These are phyloP conservation scores for Achaetomium macrosporum DNA, from an alignment of 2,329 filamentous ascomycete species.

Conservation along the genomic window DNA sequence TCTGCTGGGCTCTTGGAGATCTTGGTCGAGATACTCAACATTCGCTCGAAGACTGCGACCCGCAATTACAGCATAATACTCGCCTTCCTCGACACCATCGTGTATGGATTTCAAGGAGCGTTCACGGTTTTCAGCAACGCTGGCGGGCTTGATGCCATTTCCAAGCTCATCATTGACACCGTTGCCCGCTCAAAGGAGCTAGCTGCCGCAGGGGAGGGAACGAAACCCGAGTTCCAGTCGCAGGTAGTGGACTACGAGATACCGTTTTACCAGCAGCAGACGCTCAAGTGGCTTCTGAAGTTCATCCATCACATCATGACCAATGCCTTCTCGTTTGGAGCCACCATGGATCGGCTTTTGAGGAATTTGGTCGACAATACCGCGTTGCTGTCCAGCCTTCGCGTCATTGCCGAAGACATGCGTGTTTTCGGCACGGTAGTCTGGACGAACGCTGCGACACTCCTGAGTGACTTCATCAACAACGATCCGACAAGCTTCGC, in stretches of 20 bases:
- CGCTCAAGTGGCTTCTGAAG: conserved; percentile 88
- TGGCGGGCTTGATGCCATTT: conserved; percentile 82
- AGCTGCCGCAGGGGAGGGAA: conserved; percentile 64
- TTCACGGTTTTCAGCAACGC: conserved; percentile 77
- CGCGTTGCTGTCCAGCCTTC: conserved; percentile 70
- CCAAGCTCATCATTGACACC: conserved; percentile 77
- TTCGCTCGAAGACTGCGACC: conserved; percentile 76
- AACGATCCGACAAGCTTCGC: conserved; percentile 97
- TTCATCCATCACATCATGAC: conserved; percentile 95
- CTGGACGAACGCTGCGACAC: conserved; percentile 90
- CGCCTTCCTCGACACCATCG: conserved; percentile 79
- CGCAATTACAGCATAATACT: conserved; percentile 79
- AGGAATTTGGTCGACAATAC: conserved; percentile 93
- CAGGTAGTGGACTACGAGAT: conserved; percentile 88
- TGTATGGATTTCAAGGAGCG: conserved; percentile 78
- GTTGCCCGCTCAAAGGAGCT: conserved; percentile 64
- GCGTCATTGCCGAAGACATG: conserved; percentile 74
- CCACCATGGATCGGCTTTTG: conserved; percentile 82
- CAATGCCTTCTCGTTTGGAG: conserved; percentile 61
- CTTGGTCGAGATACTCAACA: conserved; percentile 78
- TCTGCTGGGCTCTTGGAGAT: conserved; percentile 85
- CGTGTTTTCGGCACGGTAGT: conserved; percentile 81
- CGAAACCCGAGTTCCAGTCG: conserved; percentile 63
- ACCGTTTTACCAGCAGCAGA: conserved; percentile 88
- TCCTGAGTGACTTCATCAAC: conserved; percentile 94